A percentile compares a stretch with the other conserved stretches of the same genome.
phyloP scores from a whole-genome alignment of 106 monocot genomes.

The Dendrobium chrysotoxum region DNA sequence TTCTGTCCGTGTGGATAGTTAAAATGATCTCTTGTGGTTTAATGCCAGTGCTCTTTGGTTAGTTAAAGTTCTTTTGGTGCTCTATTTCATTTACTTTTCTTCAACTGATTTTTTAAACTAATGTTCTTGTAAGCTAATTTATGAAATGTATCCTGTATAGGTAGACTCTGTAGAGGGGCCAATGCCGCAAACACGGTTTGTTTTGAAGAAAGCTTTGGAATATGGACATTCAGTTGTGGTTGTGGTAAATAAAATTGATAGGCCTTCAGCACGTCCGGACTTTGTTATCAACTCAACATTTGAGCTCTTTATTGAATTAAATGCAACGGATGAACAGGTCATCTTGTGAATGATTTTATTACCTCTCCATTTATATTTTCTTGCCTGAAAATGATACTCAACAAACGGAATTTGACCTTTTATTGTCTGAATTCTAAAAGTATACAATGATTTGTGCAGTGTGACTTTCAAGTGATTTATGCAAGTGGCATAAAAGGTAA shows the following conservation, averaged over 20 bases:
- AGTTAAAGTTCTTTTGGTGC: too few relatives aligned
- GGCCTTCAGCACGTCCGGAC: slow-evolving; percentile 90
- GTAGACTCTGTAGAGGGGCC: slow-evolving; percentile 99
- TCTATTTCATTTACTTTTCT: background rate
- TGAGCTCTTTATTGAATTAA: slow-evolving; percentile 99
- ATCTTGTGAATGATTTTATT: background rate
- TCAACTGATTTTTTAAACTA: background rate
- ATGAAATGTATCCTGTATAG: slow-evolving; percentile 24
- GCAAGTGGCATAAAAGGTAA: slow-evolving; percentile 95
- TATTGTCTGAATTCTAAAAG: background rate
- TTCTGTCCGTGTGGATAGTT: background rate
- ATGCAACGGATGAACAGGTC: slow-evolving; percentile 99
- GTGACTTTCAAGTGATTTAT: slow-evolving; percentile 98
- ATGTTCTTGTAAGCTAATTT: background rate
- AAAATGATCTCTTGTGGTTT: background rate
- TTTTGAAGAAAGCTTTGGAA: slow-evolving; percentile 98
- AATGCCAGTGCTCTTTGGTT: background rate
- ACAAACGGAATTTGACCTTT: background rate
- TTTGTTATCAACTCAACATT: slow-evolving; percentile 97
- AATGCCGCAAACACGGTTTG: slow-evolving; percentile 99
- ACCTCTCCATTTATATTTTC: background rate
- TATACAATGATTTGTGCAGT: slow-evolving; percentile 38
- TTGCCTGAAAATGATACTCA: background rate
- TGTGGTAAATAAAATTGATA: slow-evolving; percentile 95
- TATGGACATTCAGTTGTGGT: slow-evolving; percentile 99